Percentiles rank a stretch among this genome's conserved stretches.
These are phyloP conservation scores for Moniliophthora roreri DNA, from an alignment of 1,284 basidiomycete species.

Conservation along the genomic window DNA sequence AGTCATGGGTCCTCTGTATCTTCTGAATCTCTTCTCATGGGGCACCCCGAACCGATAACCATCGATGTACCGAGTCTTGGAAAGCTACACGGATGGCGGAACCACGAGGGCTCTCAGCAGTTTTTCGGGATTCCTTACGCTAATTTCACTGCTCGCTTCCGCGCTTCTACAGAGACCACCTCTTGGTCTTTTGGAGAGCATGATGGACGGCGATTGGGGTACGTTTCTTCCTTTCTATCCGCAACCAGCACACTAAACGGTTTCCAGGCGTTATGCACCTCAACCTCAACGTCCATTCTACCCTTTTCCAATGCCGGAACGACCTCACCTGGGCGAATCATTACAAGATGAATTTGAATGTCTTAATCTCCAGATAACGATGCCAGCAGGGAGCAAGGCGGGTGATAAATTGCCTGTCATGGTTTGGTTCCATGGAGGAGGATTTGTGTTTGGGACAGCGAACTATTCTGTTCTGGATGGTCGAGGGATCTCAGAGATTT, in stretches of 20 bases:
- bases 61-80: neutral
- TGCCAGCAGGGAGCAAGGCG: neutral
- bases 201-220: neutral
- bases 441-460: conserved; percentile 2
- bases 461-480: conserved; percentile 4
- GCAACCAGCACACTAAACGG: neutral
- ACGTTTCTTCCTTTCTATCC: neutral
- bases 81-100: neutral
- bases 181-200: neutral
- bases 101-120: neutral
- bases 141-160: neutral
- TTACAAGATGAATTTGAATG: neutral
- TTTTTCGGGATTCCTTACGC: conserved; percentile 4
- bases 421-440: conserved; percentile 3
- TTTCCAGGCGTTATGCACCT: conserved; percentile 1
- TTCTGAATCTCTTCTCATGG: neutral
- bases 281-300: conserved; percentile 3
- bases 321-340: neutral
- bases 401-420: conserved; percentile 1
- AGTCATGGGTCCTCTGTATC: too few species aligned
- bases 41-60: neutral
- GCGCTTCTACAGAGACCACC: neutral
- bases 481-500: neutral
- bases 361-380: neutral
- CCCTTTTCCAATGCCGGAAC: conserved; percentile 3